Percentiles rank a stretch among this genome's conserved stretches.
Conservation (phyloP, 345 rosid species). For the Aquilaria malaccensis region DNA sequence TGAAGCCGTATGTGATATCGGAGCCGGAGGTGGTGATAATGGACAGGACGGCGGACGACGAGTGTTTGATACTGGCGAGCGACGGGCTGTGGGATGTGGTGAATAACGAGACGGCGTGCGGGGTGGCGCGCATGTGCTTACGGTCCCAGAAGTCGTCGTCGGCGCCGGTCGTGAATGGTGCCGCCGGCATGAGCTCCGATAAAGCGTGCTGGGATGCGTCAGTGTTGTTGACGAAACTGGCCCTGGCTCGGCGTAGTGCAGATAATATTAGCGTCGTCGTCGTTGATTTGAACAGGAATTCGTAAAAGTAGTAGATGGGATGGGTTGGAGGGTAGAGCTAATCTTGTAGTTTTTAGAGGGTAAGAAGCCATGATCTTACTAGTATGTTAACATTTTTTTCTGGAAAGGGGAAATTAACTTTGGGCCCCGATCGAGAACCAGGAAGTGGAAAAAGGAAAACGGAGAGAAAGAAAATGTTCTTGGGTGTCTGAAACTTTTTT, state of each 20-base stretch:
- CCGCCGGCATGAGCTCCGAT: conserved; percentile 31
- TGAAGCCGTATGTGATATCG: conserved; percentile 59
- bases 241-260: conserved; percentile 62
- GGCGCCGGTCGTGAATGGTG: conserved; percentile 10
- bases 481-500: no score
- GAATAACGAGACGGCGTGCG: conserved; percentile 52
- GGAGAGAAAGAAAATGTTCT: no score
- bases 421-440: no score
- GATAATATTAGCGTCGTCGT: conserved; percentile 91
- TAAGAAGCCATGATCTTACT: no score
- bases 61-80: conserved; percentile 60
- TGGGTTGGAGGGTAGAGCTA: conserved; percentile 6
- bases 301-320: no score
- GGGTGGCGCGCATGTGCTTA: conserved; percentile 53
- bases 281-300: conserved; percentile 50
- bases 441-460: no score
- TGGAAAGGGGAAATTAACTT: no score
- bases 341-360: no score
- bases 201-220: conserved; percentile 78
- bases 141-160: conserved; percentile 25
- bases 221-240: conserved; percentile 67
- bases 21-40: conserved; percentile 58
- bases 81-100: conserved; percentile 83
- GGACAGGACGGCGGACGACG: conserved; percentile 46
- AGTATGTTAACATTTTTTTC: no score